Percentiles rank a stretch among this genome's conserved stretches.
These are phyloP conservation scores for Paracamarosporium sp. DNA, from an alignment of 2,329 filamentous ascomycete genomes.

Conservation along the genomic window DNA sequence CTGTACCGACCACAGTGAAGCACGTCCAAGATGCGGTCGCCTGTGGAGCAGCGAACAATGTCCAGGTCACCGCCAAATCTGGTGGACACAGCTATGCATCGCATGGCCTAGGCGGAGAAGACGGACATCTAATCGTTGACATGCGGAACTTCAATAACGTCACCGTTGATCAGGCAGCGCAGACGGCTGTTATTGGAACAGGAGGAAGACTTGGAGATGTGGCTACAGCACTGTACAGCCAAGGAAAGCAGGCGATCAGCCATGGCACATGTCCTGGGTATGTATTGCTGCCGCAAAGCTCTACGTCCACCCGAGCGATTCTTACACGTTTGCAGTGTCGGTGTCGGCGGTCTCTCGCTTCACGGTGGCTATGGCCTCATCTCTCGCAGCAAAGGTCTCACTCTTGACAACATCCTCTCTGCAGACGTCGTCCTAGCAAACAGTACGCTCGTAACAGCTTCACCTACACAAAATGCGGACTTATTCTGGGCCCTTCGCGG, in stretches of 20 bases:
- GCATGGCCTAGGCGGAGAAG: constrained; percentile 54
- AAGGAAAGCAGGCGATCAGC: constrained; percentile 49
- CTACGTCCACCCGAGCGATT: constrained; percentile 12
- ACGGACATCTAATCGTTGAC: constrained; percentile 56
- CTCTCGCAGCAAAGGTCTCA: constrained; percentile 31
- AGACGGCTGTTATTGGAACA: constrained; percentile 52
- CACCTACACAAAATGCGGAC: constrained; percentile 39
- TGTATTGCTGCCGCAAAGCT: constrained; percentile 19
- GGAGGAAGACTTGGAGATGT: constrained; percentile 54
- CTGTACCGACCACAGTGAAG: constrained; percentile 57
- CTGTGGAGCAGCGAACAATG: constrained; percentile 57
- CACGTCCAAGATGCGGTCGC: constrained; percentile 63
- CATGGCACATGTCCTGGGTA: constrained; percentile 61
- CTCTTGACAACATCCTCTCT: constrained; percentile 32
- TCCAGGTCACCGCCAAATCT: constrained; percentile 65
- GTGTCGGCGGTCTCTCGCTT: constrained; percentile 33
- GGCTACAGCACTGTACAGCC: constrained; percentile 31
- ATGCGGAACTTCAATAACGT: constrained; percentile 54
- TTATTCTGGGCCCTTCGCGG: constrained; percentile 51
- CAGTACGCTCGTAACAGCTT: constrained; percentile 44
- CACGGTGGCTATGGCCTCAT: constrained; percentile 38
- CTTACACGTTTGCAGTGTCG: constrained; percentile 24
- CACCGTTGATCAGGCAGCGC: constrained; percentile 45
- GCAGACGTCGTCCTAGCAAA: constrained; percentile 41
- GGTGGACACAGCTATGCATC: constrained; percentile 68